Conservation (phyloP, 2,329 filamentous ascomycete species). For the Pseudogymnoascus sp. region DNA sequence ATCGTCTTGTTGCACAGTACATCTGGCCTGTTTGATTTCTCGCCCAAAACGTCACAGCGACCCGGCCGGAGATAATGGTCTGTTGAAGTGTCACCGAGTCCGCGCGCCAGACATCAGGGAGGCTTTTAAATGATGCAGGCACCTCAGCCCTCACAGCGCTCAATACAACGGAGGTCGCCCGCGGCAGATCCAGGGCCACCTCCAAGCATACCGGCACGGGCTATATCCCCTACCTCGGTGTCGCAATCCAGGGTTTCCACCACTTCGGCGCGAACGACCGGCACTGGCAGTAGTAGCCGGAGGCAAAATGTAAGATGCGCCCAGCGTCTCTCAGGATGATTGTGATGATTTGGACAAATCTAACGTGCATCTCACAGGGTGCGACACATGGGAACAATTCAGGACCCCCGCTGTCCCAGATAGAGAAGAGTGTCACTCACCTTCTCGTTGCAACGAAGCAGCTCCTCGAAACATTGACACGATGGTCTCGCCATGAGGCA, state of each 20-base stretch:
- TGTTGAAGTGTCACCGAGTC: neutral
- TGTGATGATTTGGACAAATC: neutral
- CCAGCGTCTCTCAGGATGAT: neutral
- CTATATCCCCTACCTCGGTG: constrained; percentile 49
- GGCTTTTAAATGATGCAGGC: constrained; percentile 41
- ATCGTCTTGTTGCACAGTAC: neutral
- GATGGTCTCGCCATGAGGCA: constrained; percentile 90
- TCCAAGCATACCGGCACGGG: constrained; percentile 46
- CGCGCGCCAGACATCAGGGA: neutral
- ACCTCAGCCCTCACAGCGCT: constrained; percentile 44
- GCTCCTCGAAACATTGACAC: constrained; percentile 90
- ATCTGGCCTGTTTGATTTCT: neutral
- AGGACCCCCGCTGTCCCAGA: constrained; percentile 63
- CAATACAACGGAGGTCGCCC: constrained; percentile 56
- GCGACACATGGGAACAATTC: constrained; percentile 11
- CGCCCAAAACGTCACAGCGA: neutral
- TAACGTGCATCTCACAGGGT: neutral
- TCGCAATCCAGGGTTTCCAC: constrained; percentile 57
- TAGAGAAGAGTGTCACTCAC: constrained; percentile 98
- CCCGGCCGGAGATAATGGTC: constrained; percentile 5
- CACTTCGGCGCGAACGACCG: constrained; percentile 56
- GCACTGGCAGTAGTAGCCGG: constrained; percentile 41
- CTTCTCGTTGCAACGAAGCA: constrained; percentile 96
- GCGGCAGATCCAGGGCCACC: constrained; percentile 53
- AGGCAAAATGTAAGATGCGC: constrained; percentile 50